Percentiles rank a stretch among this genome's conserved stretches.
phyloP scores from a whole-genome alignment of 2,329 filamentous ascomycete species.

The Beauveria sp. region DNA sequence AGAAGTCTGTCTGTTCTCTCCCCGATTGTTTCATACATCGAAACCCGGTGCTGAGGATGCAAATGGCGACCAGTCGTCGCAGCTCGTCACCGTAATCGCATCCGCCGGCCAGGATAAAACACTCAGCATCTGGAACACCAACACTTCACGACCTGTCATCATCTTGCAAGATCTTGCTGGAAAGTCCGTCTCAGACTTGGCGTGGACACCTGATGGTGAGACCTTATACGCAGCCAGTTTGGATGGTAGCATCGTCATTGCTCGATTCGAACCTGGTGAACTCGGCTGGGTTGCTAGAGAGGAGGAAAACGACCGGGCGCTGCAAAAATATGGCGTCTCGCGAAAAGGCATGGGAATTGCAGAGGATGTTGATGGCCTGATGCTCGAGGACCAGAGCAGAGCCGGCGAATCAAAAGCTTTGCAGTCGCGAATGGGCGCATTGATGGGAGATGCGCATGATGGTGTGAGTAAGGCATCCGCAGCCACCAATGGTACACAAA shows the following conservation, averaged over 20 bases:
- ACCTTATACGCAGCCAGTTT: conserved; percentile 79
- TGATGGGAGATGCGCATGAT: conserved; percentile 77
- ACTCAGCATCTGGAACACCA: conserved; percentile 95
- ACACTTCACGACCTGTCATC: conserved; percentile 81
- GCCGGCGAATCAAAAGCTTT: conserved; percentile 82
- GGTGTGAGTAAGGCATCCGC: conserved; percentile 44
- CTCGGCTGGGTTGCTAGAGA: conserved; percentile 79
- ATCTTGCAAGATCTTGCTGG: conserved; percentile 81
- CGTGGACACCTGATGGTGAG: conserved; percentile 89
- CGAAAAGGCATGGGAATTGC: conserved; percentile 83
- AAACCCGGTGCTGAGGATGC: conserved; percentile 51
- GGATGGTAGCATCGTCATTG: conserved; percentile 78
- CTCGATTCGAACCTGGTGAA: conserved; percentile 79
- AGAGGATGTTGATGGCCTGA: conserved; percentile 82
- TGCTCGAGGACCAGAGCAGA: conserved; percentile 86
- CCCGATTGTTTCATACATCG: conserved; percentile 71
- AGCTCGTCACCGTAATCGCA: conserved; percentile 83
- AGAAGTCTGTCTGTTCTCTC: conserved; percentile 95
- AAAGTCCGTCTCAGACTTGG: conserved; percentile 89
- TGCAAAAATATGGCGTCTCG: conserved; percentile 87
- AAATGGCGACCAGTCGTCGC: conserved; percentile 33
- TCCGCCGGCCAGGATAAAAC: conserved; percentile 97
- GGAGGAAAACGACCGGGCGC: conserved; percentile 84
- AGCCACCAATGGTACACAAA: conserved; percentile 42
- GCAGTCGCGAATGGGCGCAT: conserved; percentile 92